These are phyloP conservation scores for Fusarium sambucinum DNA, from an alignment of 2,329 filamentous ascomycete species.

Conservation along the genomic window DNA sequence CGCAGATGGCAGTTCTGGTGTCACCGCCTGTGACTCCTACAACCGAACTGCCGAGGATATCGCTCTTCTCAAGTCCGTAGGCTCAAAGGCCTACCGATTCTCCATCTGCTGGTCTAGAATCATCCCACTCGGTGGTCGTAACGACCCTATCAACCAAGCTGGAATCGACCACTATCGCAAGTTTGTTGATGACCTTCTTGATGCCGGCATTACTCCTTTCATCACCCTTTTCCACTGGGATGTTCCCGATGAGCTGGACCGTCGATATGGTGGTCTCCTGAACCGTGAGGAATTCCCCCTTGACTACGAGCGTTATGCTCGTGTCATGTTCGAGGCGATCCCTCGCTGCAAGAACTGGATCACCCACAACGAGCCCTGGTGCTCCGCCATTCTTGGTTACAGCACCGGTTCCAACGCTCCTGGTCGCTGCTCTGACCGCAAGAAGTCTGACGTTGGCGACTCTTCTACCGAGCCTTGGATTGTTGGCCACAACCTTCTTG, in stretches of 20 bases:
- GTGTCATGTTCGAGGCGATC: constrained; percentile 79
- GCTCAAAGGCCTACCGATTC: constrained; percentile 83
- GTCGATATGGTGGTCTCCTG: constrained; percentile 83
- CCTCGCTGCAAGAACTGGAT: constrained; percentile 88
- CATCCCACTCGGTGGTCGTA: constrained; percentile 85
- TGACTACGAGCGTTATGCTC: constrained; percentile 84
- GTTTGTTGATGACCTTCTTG: constrained; percentile 82
- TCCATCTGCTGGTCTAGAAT: constrained; percentile 87
- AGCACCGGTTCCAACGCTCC: constrained; percentile 82
- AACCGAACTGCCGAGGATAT: constrained; percentile 83
- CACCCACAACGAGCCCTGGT: constrained; percentile 93
- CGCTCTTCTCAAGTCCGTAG: constrained; percentile 77
- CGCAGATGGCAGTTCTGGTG: constrained; percentile 79
- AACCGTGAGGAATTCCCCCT: constrained; percentile 85
- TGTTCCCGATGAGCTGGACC: constrained; percentile 80
- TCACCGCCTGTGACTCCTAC: constrained; percentile 88
- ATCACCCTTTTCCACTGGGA: constrained; percentile 93
- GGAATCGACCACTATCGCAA: constrained; percentile 83
- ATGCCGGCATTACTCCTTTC: constrained; percentile 81
- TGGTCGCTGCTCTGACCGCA: constrained; percentile 82
- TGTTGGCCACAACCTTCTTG: constrained; percentile 82
- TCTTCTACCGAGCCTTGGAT: constrained; percentile 83
- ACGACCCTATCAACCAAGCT: constrained; percentile 82
- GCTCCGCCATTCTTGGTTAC: constrained; percentile 84
- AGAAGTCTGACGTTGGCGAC: constrained; percentile 77